Base-by-base conservation (phyloP, 2,329 filamentous ascomycete species). In the Epichloe glyceriae region DNA sequence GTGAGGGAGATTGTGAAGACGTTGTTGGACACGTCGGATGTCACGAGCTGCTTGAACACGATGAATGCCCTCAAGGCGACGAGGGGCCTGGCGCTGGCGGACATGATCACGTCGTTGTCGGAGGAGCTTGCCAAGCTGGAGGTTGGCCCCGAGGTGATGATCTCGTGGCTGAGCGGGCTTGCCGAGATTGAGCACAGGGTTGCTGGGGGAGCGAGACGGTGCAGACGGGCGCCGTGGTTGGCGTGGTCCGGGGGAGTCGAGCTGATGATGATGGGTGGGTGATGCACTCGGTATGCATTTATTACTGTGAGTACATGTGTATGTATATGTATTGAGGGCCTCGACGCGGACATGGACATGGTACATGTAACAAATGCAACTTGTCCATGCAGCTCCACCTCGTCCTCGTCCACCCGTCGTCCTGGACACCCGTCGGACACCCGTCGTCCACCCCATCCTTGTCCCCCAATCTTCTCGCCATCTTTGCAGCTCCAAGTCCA, bases 171-270 rank as follows among this genome's bases (percentile, higher is more conserved):
- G 54, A 85, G 93, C 53, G 90, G 90, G 0, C 70, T 98, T 50
- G 89, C 91, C 0, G 87, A 96, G 59, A 86, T 98, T 49, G 93
- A 98, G 71, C 94, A 94, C 68, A 76, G 93, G 54, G 73, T 98
- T 5, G 86, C 90, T 35, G 86, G 88, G 42, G 86, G 1, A 89
- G 82, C 52, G 93, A 98, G 70, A 72, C 74, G 5, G 79, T 98
- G 52, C 93, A 98, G 72, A 97, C 93, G 0, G 91, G 93, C 6
- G 93, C 90, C 0, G 75, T 96, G 44, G 88, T 97, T 11, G 93
- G 91, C 1, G 87, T 95, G 5, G 80, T 98, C 41, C 76, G 93
- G 54, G 85, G 93, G 93, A 0, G 90, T 88, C 33, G 91, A 95
- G 65, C 70, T 97, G 58, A 71, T 70, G 69, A 2, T 19, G 19